Percentiles rank a stretch among this genome's conserved stretches.
Evolutionary conservation across 495 filamentous ascomycete species (phyloP).

Genomic region (Trichoderma erinaceum): DNA sequence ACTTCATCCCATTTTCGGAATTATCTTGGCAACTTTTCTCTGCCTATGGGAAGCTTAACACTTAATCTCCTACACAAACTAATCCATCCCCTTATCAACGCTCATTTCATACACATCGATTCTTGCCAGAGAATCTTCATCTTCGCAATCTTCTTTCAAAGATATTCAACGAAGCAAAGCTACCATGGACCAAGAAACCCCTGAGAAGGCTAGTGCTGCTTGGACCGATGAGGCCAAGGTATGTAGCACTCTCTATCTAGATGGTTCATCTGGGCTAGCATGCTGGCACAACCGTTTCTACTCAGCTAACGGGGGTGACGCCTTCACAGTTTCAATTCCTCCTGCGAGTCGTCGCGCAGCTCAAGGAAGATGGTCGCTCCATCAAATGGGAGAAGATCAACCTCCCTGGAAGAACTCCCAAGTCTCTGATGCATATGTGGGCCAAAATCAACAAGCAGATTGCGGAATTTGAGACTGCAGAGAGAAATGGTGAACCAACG

Average conservation of each 20-base stretch:
- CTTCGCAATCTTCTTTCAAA: background rate
- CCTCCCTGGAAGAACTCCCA: constrained; percentile 26
- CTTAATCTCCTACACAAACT: background rate
- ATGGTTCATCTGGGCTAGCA: background rate
- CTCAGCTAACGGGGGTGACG: background rate
- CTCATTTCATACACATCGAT: background rate
- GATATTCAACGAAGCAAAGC: background rate
- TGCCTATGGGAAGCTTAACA: background rate
- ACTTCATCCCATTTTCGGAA: background rate
- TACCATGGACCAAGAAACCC: background rate
- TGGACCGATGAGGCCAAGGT: constrained; percentile 15
- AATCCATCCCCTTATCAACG: background rate
- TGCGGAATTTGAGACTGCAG: constrained; percentile 1
- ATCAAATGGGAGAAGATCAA: constrained; percentile 15
- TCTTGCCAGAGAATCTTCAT: background rate
- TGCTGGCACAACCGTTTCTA: background rate
- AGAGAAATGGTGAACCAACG: background rate
- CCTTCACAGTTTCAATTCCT: constrained; percentile 27
- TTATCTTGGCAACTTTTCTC: background rate
- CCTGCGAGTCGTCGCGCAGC: constrained; percentile 23
- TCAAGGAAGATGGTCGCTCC: constrained; percentile 17
- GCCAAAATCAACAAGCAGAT: constrained; percentile 20
- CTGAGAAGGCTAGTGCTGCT: background rate
- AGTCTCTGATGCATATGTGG: constrained; percentile 21
- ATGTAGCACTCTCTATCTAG: background rate